A percentile compares a stretch with the other conserved stretches of the same genome.
phyloP scores from a whole-genome alignment of 192 early-diverging fungal genomes.

The Entomortierella parvispora region DNA sequence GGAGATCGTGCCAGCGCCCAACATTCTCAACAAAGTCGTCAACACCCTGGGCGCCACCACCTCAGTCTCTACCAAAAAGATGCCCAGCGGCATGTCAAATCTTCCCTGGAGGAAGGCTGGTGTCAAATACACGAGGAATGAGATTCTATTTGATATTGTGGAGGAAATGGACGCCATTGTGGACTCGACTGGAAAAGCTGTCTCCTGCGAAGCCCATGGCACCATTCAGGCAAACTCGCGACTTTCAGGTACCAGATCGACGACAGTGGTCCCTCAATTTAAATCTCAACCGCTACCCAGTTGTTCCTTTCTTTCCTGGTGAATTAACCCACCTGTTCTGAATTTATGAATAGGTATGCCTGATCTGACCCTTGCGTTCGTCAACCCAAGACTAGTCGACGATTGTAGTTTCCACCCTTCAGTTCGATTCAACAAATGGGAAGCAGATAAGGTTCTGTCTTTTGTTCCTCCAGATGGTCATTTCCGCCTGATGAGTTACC shows the following conservation, averaged over 20 bases:
- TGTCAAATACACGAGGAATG: conserved; percentile 90
- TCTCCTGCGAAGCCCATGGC: conserved; percentile 84
- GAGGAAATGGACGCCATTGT: conserved; percentile 91
- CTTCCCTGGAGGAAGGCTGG: conserved; percentile 90
- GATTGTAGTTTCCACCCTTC: conserved; percentile 92
- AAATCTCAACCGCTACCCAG: neutral
- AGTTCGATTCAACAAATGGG: conserved; percentile 84
- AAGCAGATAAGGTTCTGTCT: conserved; percentile 79
- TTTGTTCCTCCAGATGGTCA: conserved; percentile 96
- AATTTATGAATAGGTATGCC: conserved; percentile 77
- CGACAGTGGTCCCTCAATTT: conserved; percentile 1
- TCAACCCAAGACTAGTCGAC: conserved; percentile 77
- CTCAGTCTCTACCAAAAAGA: conserved; percentile 54
- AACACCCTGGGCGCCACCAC: conserved; percentile 77
- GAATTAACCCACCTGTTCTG: no score
- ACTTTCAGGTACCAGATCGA: conserved; percentile 71
- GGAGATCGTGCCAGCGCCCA: conserved; percentile 88
- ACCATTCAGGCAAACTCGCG: conserved; percentile 78
- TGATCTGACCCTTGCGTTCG: conserved; percentile 80
- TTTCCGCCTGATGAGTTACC: conserved; percentile 89
- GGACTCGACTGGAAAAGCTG: conserved; percentile 76
- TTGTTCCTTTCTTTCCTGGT: neutral
- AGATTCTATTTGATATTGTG: conserved; percentile 93
- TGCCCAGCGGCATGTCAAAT: conserved; percentile 73
- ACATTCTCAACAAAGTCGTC: conserved; percentile 86